Evolutionary conservation across 768 basidiomycete genomes (phyloP).

Genomic region (Zangia roseola): DNA sequence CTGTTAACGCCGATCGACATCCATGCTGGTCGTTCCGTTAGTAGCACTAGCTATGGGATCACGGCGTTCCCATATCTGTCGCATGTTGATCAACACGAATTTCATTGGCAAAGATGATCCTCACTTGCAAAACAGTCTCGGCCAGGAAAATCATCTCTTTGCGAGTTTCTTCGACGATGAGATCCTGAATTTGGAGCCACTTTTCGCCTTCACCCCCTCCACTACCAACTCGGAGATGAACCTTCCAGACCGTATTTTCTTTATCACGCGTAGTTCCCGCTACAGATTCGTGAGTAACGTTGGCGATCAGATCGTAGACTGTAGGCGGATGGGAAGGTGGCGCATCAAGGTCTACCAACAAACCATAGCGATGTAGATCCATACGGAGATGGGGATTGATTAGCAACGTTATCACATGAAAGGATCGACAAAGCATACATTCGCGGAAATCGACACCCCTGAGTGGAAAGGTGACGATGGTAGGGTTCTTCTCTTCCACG

Average conservation of each 20-base stretch:
- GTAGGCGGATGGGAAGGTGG: constrained; percentile 57
- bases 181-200: constrained; percentile 96
- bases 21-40: constrained; percentile 26
- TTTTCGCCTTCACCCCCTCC: constrained; percentile 83
- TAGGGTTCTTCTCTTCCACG: constrained; percentile 98
- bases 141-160: constrained; percentile 98
- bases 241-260: constrained; percentile 91
- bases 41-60: constrained; percentile 16
- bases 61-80: constrained; percentile 66
- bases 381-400: constrained; percentile 20
- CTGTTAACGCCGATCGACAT: constrained; percentile 30
- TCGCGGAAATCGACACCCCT: constrained; percentile 90
- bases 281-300: constrained; percentile 92
- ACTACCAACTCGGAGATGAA: constrained; percentile 73
- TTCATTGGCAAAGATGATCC: constrained; percentile 4
- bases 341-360: constrained; percentile 71
- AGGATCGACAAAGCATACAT: constrained; percentile 56
- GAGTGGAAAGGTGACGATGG: constrained; percentile 96
- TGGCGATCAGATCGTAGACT: constrained; percentile 92
- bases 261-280: constrained; percentile 95
- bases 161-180: constrained; percentile 93
- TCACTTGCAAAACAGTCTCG: constrained; percentile 92
- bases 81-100: constrained; percentile 11
- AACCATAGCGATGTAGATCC: constrained; percentile 22
- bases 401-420: constrained; percentile 21